Percentiles rank a stretch among this genome's conserved stretches.
Evolutionary conservation across 2,329 filamentous ascomycete genomes (phyloP).

Genomic region (Chalara sp.): DNA sequence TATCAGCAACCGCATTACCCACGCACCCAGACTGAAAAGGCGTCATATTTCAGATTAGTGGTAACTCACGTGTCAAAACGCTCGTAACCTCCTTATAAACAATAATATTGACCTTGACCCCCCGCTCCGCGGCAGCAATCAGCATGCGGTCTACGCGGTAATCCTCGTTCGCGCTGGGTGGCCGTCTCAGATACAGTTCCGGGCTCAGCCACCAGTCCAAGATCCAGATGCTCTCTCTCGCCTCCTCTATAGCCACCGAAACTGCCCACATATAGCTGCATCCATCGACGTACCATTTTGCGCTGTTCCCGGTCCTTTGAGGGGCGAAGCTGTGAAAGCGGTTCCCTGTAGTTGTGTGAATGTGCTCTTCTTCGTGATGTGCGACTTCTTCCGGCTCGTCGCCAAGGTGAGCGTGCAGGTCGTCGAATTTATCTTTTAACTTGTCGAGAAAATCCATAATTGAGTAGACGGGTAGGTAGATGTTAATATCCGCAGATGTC

Average conservation of each 20-base stretch:
- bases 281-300: conserved; percentile 85
- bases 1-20: conserved; percentile 15
- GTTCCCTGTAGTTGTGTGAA: conserved; percentile 39
- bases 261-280: conserved; percentile 84
- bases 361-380: conserved; percentile 24
- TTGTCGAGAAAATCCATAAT: not conserved
- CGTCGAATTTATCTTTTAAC: not conserved
- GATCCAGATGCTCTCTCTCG: conserved; percentile 74
- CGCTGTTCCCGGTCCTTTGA: conserved; percentile 61
- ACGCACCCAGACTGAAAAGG: not conserved
- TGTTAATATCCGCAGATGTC: too few relatives aligned
- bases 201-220: conserved; percentile 88
- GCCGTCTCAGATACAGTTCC: conserved; percentile 75
- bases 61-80: conserved; percentile 67
- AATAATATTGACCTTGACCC: conserved; percentile 77
- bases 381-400: conserved; percentile 22
- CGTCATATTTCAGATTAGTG: too few relatives aligned
- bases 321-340: conserved; percentile 66
- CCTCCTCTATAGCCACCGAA: conserved; percentile 69
- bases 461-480: not conserved
- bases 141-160: conserved; percentile 83
- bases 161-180: conserved; percentile 72
- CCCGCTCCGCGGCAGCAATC: conserved; percentile 72
- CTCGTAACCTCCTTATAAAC: conserved; percentile 90
- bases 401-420: conserved; percentile 33